Evolutionary conservation across 352 stramenopile species (phyloP), one percentile per base, ranked within the genome.

Genomic region (Phytophthora sp.): DNA sequence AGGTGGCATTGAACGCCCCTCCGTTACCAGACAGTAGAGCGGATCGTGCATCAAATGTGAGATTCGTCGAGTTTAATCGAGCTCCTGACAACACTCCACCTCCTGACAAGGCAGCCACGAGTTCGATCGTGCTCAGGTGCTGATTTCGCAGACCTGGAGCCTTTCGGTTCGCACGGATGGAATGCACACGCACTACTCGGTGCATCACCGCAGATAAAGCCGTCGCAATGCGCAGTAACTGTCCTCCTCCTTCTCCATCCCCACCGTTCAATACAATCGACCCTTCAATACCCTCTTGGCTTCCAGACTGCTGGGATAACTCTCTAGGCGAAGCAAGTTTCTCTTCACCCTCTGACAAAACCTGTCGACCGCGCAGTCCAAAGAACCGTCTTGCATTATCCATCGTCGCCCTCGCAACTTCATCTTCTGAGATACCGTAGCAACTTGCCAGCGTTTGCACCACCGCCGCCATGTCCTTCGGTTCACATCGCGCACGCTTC

Each of bases 151-250:
- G 65, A 0, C 90, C 89, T 36, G 88, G 86, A 41, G 84, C 76
- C 20, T 83, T 82, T 31, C 90, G 74, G 31, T 85, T 86, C 3
- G 79, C 79, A 44, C 89, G 81, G 54, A 97, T 96, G 11, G 86
- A 92, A 35, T 82, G 69, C n/a, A 98, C 80, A 1, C 59, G 67
- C 7, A 98, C 66, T 24, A 73, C 56, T 18, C 80, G 80, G 23
- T 77, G 61, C 29, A 93, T 66, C 24, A 97, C 79, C 3, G 79
- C 71, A 7, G 84, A 86, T 16, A 96, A 81, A 0, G 77, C 79
- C 35, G 89, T 83, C 1, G 89, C 73, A 29, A 97, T 89, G 4
- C 91, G 89, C 23, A 97, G 66, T 27, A 98, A 76, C 58, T 98
- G 93, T 0, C 93, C 93, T 49, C 93, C 93, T 44, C 93, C 93